Percentiles rank a stretch among this genome's conserved stretches.
phyloP scores from a whole-genome alignment of 1,284 basidiomycete genomes.

The Gymnopus androsaceus region DNA sequence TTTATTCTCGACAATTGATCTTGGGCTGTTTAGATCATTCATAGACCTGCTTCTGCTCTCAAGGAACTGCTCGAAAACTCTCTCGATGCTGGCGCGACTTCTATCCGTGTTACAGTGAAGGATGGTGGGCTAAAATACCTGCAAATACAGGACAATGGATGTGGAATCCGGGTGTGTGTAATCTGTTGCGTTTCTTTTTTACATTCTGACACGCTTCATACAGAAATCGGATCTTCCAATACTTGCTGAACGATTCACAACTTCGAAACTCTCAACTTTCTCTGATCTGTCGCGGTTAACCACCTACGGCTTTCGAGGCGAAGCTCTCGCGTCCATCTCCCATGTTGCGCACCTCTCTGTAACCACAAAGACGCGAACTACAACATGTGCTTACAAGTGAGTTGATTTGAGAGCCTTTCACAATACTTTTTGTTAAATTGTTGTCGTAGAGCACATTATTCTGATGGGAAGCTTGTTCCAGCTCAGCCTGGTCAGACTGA shows the following conservation, averaged over 20 bases:
- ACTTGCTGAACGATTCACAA: conserved; percentile 94
- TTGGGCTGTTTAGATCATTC: conserved; percentile 76
- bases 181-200: background rate
- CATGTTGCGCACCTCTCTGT: conserved; percentile 91
- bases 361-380: conserved; percentile 83
- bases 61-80: conserved; percentile 97
- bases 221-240: conserved; percentile 82
- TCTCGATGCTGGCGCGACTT: conserved; percentile 89
- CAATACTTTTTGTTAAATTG: conserved; percentile 1
- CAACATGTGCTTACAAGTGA: conserved; percentile 90
- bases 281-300: conserved; percentile 84
- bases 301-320: conserved; percentile 97
- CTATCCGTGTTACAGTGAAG: conserved; percentile 87
- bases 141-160: conserved; percentile 97
- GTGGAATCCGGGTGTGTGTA: conserved; percentile 79
- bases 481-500: conserved; percentile 66
- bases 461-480: conserved; percentile 72
- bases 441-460: conserved; percentile 69
- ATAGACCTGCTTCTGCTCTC: conserved; percentile 92
- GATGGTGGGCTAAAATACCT: conserved; percentile 95
- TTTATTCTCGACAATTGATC: conserved; percentile 9
- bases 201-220: background rate
- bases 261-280: conserved; percentile 89
- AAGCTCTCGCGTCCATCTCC: conserved; percentile 95
- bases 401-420: background rate